These are phyloP conservation scores for Echinosophora koreensis DNA, from an alignment of 306 rosid species.

Conservation along the genomic window DNA sequence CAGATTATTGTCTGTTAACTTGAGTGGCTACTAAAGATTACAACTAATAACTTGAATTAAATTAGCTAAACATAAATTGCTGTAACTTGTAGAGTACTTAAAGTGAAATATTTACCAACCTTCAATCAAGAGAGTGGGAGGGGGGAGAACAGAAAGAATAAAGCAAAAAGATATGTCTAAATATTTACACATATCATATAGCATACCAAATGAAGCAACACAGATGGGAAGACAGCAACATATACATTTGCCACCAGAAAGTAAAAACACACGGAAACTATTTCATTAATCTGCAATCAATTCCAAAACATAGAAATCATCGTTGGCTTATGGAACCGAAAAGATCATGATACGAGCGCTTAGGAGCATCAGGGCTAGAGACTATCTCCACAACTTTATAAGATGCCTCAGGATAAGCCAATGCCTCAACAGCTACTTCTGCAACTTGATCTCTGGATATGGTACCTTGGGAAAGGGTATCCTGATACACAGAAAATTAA, in stretches of 20 bases:
- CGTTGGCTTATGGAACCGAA: slow-evolving; percentile 79
- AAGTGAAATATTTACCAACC: not conserved
- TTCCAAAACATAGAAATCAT: slow-evolving; percentile 48
- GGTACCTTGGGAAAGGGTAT: slow-evolving; percentile 79
- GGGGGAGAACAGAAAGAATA: not conserved
- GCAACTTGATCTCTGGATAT: slow-evolving; percentile 97
- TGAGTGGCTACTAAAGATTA: not conserved
- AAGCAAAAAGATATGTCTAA: not conserved
- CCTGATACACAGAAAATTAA: slow-evolving; percentile 55
- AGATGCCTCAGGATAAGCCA: slow-evolving; percentile 78
- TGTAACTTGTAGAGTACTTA: not conserved
- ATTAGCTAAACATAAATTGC: slow-evolving; percentile 15
- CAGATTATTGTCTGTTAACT: not conserved
- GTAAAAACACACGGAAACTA: slow-evolving; percentile 30
- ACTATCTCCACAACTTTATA: slow-evolving; percentile 93
- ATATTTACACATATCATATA: slow-evolving; percentile 44
- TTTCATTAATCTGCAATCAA: slow-evolving; percentile 36
- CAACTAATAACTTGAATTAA: not conserved
- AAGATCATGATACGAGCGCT: slow-evolving; percentile 76
- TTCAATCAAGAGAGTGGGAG: too few relatives aligned
- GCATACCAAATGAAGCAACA: slow-evolving; percentile 33
- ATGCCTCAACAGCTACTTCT: slow-evolving; percentile 91
- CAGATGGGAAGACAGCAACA: not conserved
- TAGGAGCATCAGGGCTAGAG: slow-evolving; percentile 77
- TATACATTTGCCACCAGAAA: slow-evolving; percentile 46